Evolutionary conservation across 1,284 basidiomycete species (phyloP), one percentile per base, ranked within the genome.

Genomic region (Pseudozyma thailandica): DNA sequence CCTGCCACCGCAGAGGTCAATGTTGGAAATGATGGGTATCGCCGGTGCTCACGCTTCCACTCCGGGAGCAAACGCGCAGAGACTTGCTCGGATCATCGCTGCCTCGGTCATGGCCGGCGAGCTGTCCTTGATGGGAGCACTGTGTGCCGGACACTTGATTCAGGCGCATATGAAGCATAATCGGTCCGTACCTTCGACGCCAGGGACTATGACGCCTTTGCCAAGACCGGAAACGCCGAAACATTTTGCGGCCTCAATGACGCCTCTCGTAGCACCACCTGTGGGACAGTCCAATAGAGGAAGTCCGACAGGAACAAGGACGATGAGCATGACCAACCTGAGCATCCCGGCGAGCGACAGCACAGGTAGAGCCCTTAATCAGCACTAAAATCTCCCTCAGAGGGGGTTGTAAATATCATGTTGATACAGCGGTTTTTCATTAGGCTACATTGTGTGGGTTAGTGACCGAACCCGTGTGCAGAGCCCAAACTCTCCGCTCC

Each of bases 151-250:
- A 13, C 81, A 82, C 48, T 59, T 82, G 50, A 82, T 82, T 66
- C 71, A 78, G 56, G 80, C 80, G 28, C 81, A 82, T 65, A 82
- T 82, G 81, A 69, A 74, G 64, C 81, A 82, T 61, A 82, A 82
- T 55, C 77, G 81, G 26, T 75, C 72, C 15, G 79, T 72, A n/a
- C 80, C 81, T 2, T 59, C 63, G 4, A 81, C 81, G 26, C 80
- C 81, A 2, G 80, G 81, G 6, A 76, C 74, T 18, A 64, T 75
- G 61, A 80, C 77, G 31, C 81, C 81, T 16, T 23, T 68, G 47
- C 68, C 72, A 27, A 28, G 72, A n/a, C 74, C 74, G 4, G 74
- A 76, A 48, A 77, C 71, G 38, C 75, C 74, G 21, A 74, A 74
- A 50, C 72, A 74, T 52, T 74, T 76, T 60, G 74, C 74, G 3